A percentile compares a stretch with the other conserved stretches of the same genome.
These are phyloP conservation scores for Elongisporangium undulatum DNA, from an alignment of 352 stramenopile species.

Conservation along the genomic window DNA sequence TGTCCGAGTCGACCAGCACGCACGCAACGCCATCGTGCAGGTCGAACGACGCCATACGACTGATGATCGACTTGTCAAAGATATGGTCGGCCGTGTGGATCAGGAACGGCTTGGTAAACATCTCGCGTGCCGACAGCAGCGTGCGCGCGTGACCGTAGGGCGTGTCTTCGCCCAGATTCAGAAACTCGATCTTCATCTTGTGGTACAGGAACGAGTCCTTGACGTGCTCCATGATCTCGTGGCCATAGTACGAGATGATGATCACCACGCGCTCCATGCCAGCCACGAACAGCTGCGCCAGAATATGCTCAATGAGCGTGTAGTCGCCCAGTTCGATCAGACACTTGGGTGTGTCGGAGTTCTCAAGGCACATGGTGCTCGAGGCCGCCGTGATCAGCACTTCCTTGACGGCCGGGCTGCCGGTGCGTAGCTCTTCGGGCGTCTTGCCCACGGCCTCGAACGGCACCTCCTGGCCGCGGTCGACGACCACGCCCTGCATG, in stretches of 20 bases:
- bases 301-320: conserved; percentile 76
- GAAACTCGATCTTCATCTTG: conserved; percentile 80
- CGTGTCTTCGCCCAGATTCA: conserved; percentile 79
- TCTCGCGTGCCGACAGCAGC: conserved; percentile 65
- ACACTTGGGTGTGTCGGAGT: conserved; percentile 77
- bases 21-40: conserved; percentile 67
- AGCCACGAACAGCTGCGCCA: conserved; percentile 77
- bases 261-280: conserved; percentile 82
- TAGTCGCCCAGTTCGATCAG: conserved; percentile 71
- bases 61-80: conserved; percentile 74
- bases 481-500: conserved; percentile 80
- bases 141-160: conserved; percentile 70
- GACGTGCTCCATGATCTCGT: conserved; percentile 78
- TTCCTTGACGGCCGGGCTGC: conserved; percentile 40
- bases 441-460: conserved; percentile 74
- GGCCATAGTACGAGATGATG: conserved; percentile 78
- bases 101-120: conserved; percentile 79
- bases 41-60: conserved; percentile 64
- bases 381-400: conserved; percentile 77
- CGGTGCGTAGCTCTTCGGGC: conserved; percentile 12
- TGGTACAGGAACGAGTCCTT: conserved; percentile 69
- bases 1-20: conserved; percentile 70
- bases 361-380: conserved; percentile 75
- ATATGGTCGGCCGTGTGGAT: conserved; percentile 86
- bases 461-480: conserved; percentile 67